Evolutionary conservation across 257 asterid species (phyloP).

Genomic region (Catharanthus roseus): DNA sequence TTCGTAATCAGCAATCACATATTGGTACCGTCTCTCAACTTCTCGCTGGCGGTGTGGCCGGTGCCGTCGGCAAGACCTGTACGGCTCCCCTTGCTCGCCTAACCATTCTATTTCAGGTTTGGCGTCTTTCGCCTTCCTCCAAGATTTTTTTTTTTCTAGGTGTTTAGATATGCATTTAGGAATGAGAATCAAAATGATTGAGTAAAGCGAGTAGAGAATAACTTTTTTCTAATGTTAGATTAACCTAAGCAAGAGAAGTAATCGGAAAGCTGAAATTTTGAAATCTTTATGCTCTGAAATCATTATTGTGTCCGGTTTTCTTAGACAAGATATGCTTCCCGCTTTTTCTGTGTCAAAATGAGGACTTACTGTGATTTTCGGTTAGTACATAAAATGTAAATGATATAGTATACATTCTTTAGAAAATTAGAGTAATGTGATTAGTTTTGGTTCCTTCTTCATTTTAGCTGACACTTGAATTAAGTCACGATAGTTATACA

Average conservation of each 20-base stretch:
- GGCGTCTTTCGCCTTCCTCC: not conserved
- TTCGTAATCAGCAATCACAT: conserved; percentile 40
- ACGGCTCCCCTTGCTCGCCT: conserved; percentile 90
- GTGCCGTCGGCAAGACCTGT: conserved; percentile 84
- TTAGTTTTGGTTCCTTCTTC: not conserved
- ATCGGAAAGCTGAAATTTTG: not conserved
- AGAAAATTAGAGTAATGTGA: not conserved
- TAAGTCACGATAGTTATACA: not conserved
- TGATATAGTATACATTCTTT: not conserved
- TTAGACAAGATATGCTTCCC: not conserved
- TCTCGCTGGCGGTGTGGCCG: conserved; percentile 84
- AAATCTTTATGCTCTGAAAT: not conserved
- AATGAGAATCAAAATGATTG: not conserved
- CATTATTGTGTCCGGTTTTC: not conserved
- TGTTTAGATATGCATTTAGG: not conserved
- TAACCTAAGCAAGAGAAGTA: not conserved
- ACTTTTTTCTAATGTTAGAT: not conserved
- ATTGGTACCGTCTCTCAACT: conserved; percentile 68
- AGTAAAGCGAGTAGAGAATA: not conserved
- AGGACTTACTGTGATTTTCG: not conserved
- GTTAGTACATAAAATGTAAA: not conserved
- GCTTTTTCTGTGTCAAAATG: not conserved
- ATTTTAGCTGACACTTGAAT: not conserved
- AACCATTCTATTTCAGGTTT: conserved; percentile 78
- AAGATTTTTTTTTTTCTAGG: not conserved